Evolutionary conservation across 1,139 yeast species (phyloP).

Genomic region (Debaryomyces subglobosus): DNA sequence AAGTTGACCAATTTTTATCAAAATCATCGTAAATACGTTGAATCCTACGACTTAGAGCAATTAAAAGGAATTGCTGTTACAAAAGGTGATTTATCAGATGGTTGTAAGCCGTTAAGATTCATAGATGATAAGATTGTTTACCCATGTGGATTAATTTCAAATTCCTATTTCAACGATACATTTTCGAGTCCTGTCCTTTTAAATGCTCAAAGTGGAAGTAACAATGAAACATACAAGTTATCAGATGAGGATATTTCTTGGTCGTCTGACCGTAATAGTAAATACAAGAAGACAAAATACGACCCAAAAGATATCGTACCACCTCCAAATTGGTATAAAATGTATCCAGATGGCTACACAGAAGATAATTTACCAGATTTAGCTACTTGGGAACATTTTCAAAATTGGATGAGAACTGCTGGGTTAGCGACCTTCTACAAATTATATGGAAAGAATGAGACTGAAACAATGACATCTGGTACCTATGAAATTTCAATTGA

Average conservation of each 20-base stretch:
- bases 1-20: constrained; percentile 74
- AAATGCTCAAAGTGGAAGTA: constrained; percentile 43
- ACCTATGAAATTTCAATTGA: constrained; percentile 61
- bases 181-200: constrained; percentile 52
- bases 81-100: constrained; percentile 45
- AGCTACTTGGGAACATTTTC: constrained; percentile 67
- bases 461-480: constrained; percentile 55
- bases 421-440: constrained; percentile 73
- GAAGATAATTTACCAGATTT: constrained; percentile 64
- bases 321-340: constrained; percentile 74
- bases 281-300: constrained; percentile 80
- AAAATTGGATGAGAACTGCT: constrained; percentile 87
- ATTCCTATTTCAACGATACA: constrained; percentile 89
- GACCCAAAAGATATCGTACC: constrained; percentile 65
- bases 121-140: constrained; percentile 51
- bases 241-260: constrained; percentile 81
- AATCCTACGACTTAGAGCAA: constrained; percentile 68
- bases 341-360: constrained; percentile 72
- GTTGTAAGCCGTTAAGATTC: constrained; percentile 64
- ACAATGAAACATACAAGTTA: constrained; percentile 57
- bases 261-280: constrained; percentile 69
- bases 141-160: constrained; percentile 96
- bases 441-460: constrained; percentile 60
- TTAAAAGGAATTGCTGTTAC: constrained; percentile 63
- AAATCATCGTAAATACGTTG: constrained; percentile 77